phyloP scores from a whole-genome alignment of 257 asterid genomes.

The Primulina huaijiensis region DNA sequence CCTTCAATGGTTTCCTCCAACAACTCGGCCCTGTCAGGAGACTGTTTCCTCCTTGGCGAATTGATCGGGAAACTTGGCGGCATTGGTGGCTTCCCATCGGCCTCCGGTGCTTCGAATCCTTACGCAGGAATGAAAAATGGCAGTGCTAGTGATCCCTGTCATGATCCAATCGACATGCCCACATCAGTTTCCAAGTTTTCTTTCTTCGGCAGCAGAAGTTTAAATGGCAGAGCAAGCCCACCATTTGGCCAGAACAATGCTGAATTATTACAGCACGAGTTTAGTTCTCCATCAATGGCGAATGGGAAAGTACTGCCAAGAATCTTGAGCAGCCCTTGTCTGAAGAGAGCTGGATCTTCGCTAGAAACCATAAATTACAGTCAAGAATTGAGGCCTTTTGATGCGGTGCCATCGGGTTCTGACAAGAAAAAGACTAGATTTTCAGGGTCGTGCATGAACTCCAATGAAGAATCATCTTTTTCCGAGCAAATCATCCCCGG shows the following conservation, averaged over 20 bases:
- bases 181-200: neutral
- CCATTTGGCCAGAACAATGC: too few species aligned
- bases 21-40: too few species aligned
- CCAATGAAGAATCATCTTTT: slow-evolving; percentile 46
- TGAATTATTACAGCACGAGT: too few species aligned
- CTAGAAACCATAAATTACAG: slow-evolving; percentile 27
- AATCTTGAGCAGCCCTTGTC: slow-evolving; percentile 62
- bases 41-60: too few species aligned
- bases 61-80: too few species aligned
- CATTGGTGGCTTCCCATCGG: too few species aligned
- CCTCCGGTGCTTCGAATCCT: too few species aligned
- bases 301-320: slow-evolving; percentile 34
- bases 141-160: too few species aligned
- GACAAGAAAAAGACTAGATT: neutral
- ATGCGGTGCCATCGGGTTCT: slow-evolving; percentile 22
- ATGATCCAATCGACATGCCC: neutral
- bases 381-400: slow-evolving; percentile 31
- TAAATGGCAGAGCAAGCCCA: too few species aligned
- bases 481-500: slow-evolving; percentile 32
- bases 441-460: neutral
- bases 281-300: too few species aligned
- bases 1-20: too few species aligned
- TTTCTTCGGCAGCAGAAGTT: neutral
- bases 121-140: too few species aligned
- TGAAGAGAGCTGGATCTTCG: slow-evolving; percentile 50